Conservation (phyloP, 2,329 filamentous ascomycete genomes). For the Ophiosphaerella herpotricha region DNA sequence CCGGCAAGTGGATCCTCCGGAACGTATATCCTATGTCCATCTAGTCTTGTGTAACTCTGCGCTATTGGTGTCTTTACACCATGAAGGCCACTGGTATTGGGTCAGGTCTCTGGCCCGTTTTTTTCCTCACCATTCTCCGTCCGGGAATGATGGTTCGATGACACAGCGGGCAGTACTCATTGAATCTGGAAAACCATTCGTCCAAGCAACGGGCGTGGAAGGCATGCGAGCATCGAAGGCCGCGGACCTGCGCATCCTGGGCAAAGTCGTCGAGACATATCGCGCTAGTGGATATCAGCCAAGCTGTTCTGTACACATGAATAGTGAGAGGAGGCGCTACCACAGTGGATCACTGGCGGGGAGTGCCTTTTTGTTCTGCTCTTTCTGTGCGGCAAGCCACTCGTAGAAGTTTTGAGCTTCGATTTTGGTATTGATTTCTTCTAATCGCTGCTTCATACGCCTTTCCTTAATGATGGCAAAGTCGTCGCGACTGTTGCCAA, state of each 20-base stretch:
- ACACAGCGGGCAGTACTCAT: conserved; percentile 47
- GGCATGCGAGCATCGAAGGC: conserved; percentile 41
- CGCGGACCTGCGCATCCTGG: conserved; percentile 39
- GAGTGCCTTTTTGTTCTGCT: conserved; percentile 18
- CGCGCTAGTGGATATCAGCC: conserved; percentile 28
- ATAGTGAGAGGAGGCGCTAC: conserved; percentile 12
- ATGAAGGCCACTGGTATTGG: conserved; percentile 27
- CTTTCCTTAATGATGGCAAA: conserved; percentile 23
- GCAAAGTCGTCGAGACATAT: conserved; percentile 46
- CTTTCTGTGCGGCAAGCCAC: conserved; percentile 35
- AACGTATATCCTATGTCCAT: too few relatives aligned
- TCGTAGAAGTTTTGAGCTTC: conserved; percentile 40
- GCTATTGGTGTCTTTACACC: conserved; percentile 19
- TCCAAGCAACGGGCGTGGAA: conserved; percentile 46
- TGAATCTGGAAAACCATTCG: conserved; percentile 44
- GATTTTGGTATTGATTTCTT: conserved; percentile 35
- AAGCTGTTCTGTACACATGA: background rate
- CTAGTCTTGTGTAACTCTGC: too few relatives aligned
- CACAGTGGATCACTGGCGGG: conserved; percentile 31
- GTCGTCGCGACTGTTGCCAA: conserved; percentile 11
- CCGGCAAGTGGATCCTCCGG: too few relatives aligned
- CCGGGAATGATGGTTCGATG: conserved; percentile 43
- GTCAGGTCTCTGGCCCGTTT: conserved; percentile 7
- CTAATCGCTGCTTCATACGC: conserved; percentile 32
- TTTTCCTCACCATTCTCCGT: conserved; percentile 10